Percentiles rank a stretch among this genome's conserved stretches.
These are phyloP conservation scores for Stephanodiscus triporus DNA, from an alignment of 108 stramenopile species.

Conservation along the genomic window DNA sequence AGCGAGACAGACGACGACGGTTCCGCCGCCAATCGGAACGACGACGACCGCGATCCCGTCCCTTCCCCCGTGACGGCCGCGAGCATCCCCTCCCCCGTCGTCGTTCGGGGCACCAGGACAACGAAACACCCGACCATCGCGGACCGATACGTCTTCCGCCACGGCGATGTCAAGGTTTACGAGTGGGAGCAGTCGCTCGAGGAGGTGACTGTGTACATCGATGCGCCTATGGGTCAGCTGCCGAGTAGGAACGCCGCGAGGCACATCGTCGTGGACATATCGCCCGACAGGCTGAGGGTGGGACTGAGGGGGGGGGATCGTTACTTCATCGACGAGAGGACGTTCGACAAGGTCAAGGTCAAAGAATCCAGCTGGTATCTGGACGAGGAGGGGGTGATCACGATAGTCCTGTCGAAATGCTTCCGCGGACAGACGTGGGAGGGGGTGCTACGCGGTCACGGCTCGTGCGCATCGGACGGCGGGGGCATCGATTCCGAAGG, in stretches of 20 bases:
- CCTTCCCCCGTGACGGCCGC: background rate
- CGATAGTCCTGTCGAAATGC: constrained; percentile 70
- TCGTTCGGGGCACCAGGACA: constrained; percentile 16
- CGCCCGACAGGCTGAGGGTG: constrained; percentile 55
- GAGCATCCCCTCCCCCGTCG: constrained; percentile 5
- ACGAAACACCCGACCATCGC: constrained; percentile 52
- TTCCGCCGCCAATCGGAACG: background rate
- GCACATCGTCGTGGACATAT: constrained; percentile 53
- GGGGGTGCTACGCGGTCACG: constrained; percentile 41
- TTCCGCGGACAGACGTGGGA: constrained; percentile 78
- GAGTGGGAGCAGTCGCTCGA: constrained; percentile 97
- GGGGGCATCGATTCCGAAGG: background rate
- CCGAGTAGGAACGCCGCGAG: constrained; percentile 32
- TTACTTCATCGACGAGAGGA: constrained; percentile 87
- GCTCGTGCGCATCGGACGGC: constrained; percentile 5
- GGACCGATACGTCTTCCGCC: constrained; percentile 72
- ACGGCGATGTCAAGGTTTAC: constrained; percentile 75
- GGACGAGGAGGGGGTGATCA: constrained; percentile 73
- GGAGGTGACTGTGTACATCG: constrained; percentile 88
- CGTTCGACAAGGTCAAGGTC: constrained; percentile 77
- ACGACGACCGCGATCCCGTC: background rate
- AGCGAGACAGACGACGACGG: constrained; percentile 60
- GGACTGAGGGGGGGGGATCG: constrained; percentile 65
- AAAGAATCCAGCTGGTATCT: constrained; percentile 75
- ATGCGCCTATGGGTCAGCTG: constrained; percentile 55